phyloP scores from a whole-genome alignment of 176 grass and related monocot species.

The Triticum urartu region DNA sequence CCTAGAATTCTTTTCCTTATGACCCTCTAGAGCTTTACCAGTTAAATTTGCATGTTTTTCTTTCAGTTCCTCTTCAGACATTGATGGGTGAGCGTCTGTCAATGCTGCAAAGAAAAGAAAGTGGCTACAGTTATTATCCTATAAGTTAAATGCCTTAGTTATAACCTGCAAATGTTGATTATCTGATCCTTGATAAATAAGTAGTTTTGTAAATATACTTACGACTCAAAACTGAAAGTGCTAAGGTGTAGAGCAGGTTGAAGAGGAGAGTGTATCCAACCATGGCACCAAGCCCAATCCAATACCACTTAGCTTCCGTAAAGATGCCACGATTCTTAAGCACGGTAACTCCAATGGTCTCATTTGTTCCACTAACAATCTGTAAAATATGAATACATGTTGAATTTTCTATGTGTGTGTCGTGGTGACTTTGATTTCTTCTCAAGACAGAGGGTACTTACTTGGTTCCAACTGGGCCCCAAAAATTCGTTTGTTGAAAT shows the following conservation, averaged over 20 bases:
- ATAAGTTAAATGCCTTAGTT: background rate
- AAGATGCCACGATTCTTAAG: conserved; percentile 58
- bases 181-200: conserved; percentile 29
- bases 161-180: conserved; percentile 16
- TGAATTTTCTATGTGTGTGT: conserved; percentile 22
- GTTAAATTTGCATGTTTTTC: conserved; percentile 85
- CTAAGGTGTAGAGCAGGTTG: conserved; percentile 68
- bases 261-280: conserved; percentile 78
- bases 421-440: conserved; percentile 11
- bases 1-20: conserved; percentile 46
- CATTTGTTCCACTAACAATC: conserved; percentile 29
- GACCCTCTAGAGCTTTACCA: conserved; percentile 52
- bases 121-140: conserved; percentile 22
- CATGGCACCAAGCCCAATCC: conserved; percentile 76
- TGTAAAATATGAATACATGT: conserved; percentile 32
- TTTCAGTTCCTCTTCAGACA: conserved; percentile 73
- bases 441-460: conserved; percentile 33
- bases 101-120: conserved; percentile 52
- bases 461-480: conserved; percentile 61
- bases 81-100: conserved; percentile 50
- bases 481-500: conserved; percentile 77
- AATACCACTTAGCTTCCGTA: conserved; percentile 82
- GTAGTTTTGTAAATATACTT: conserved; percentile 44
- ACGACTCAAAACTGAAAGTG: conserved; percentile 73
- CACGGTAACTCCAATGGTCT: conserved; percentile 52